Conservation (phyloP, 208 protist genomes). For the Leishmania guyanensis region DNA sequence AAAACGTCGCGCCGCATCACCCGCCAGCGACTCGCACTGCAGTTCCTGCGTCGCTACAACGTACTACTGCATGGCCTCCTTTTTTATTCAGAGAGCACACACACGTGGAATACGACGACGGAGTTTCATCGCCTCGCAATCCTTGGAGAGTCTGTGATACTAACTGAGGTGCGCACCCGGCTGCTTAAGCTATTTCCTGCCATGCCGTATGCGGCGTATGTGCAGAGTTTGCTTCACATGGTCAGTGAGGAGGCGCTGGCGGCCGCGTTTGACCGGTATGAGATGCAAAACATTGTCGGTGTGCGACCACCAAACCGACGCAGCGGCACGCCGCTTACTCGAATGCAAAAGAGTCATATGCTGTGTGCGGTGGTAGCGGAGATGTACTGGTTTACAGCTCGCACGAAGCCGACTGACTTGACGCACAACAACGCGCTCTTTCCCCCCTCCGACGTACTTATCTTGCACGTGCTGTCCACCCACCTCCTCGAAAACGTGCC, state of each 20-base stretch:
- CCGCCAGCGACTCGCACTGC: slow-evolving; percentile 45
- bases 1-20: slow-evolving; percentile 56
- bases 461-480: slow-evolving; percentile 77
- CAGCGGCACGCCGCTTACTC: neutral
- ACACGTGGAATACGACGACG: slow-evolving; percentile 75
- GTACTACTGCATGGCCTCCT: slow-evolving; percentile 86
- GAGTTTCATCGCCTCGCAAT: slow-evolving; percentile 80
- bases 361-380: slow-evolving; percentile 76
- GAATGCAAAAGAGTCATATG: slow-evolving; percentile 57
- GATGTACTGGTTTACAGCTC: slow-evolving; percentile 85
- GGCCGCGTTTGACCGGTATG: slow-evolving; percentile 60
- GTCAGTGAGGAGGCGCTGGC: slow-evolving; percentile 38
- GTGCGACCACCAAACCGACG: slow-evolving; percentile 11
- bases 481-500: slow-evolving; percentile 82
- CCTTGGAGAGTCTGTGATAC: slow-evolving; percentile 63
- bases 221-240: slow-evolving; percentile 28
- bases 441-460: slow-evolving; percentile 87
- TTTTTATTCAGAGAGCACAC: slow-evolving; percentile 60
- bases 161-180: slow-evolving; percentile 54
- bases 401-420: slow-evolving; percentile 82
- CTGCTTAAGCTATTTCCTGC: slow-evolving; percentile 71
- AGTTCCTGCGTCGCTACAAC: slow-evolving; percentile 86
- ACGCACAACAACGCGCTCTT: slow-evolving; percentile 92
- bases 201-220: slow-evolving; percentile 37
- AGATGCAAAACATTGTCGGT: slow-evolving; percentile 38